A percentile compares a stretch with the other conserved stretches of the same genome.
These are phyloP conservation scores for Parietaria judaica DNA, from an alignment of 306 rosid species.

Conservation along the genomic window DNA sequence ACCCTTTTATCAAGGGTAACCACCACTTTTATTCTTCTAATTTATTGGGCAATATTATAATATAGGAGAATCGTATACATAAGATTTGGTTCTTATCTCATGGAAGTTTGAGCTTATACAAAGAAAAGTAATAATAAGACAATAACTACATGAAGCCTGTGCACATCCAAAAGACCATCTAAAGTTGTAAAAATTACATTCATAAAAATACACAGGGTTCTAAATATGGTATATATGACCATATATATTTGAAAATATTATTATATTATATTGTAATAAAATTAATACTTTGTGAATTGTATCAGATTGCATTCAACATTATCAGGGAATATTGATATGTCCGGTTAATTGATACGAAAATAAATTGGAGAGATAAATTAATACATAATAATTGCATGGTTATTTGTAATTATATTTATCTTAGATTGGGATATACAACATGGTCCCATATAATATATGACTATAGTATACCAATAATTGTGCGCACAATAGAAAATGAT, in stretches of 20 bases:
- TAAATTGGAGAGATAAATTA: too few species aligned
- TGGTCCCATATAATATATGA: not conserved
- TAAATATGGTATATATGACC: not conserved
- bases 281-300: too few species aligned
- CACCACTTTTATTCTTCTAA: not conserved
- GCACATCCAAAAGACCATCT: conserved; percentile 11
- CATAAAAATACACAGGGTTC: not conserved
- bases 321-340: too few species aligned
- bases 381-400: too few species aligned
- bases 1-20: conserved; percentile 5
- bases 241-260: too few species aligned
- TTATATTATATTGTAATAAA: too few species aligned
- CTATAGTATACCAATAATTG: not conserved
- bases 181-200: conserved; percentile 6
- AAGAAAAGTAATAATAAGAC: conserved; percentile 19
- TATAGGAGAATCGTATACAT: conserved; percentile 20
- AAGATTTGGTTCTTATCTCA: conserved; percentile 31
- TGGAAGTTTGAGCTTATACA: conserved; percentile 41
- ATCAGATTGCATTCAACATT: too few species aligned
- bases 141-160: conserved; percentile 24
- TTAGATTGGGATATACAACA: not conserved
- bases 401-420: too few species aligned
- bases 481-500: not conserved
- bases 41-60: conserved; percentile 18
- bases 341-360: too few species aligned